Percentiles rank a stretch among this genome's conserved stretches.
Evolutionary conservation across 495 filamentous ascomycete species (phyloP).

Genomic region (Penicillium angulare): DNA sequence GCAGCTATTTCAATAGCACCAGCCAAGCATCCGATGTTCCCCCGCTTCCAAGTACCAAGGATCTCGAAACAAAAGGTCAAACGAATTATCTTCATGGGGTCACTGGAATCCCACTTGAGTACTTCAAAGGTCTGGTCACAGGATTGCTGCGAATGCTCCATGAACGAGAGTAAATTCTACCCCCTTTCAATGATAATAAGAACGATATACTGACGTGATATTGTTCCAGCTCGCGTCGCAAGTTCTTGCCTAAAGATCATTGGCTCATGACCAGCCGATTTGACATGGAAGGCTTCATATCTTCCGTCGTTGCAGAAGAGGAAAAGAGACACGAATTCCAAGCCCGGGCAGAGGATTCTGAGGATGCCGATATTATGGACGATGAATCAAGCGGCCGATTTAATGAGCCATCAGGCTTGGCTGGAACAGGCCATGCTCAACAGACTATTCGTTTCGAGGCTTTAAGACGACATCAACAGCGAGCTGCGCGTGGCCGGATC

Average conservation of each 20-base stretch:
- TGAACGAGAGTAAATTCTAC: slow-evolving; percentile 72
- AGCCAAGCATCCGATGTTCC: slow-evolving; percentile 8
- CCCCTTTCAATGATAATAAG: background rate
- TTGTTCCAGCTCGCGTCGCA: slow-evolving; percentile 67
- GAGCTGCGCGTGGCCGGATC: slow-evolving; percentile 61
- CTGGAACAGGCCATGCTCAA: slow-evolving; percentile 53
- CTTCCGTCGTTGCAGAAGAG: slow-evolving; percentile 84
- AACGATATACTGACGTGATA: slow-evolving; percentile 5
- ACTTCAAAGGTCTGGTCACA: slow-evolving; percentile 77
- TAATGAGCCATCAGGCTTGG: slow-evolving; percentile 31
- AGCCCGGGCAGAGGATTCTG: slow-evolving; percentile 54
- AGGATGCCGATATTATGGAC: slow-evolving; percentile 31
- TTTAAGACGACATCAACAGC: slow-evolving; percentile 60
- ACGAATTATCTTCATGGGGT: slow-evolving; percentile 53
- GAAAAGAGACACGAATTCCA: slow-evolving; percentile 70
- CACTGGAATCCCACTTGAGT: slow-evolving; percentile 71
- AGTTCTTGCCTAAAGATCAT: slow-evolving; percentile 75
- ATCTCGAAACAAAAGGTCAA: slow-evolving; percentile 36
- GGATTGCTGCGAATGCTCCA: slow-evolving; percentile 87
- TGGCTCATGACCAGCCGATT: slow-evolving; percentile 95
- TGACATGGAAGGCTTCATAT: slow-evolving; percentile 88
- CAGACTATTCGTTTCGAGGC: slow-evolving; percentile 51
- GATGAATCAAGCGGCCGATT: slow-evolving; percentile 24
- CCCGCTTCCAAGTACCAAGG: slow-evolving; percentile 28
- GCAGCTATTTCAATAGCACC: slow-evolving; percentile 53